A percentile compares a stretch with the other conserved stretches of the same genome.
These are phyloP conservation scores for Scytalidium sp. DNA, from an alignment of 2,329 filamentous ascomycete species.

Conservation along the genomic window DNA sequence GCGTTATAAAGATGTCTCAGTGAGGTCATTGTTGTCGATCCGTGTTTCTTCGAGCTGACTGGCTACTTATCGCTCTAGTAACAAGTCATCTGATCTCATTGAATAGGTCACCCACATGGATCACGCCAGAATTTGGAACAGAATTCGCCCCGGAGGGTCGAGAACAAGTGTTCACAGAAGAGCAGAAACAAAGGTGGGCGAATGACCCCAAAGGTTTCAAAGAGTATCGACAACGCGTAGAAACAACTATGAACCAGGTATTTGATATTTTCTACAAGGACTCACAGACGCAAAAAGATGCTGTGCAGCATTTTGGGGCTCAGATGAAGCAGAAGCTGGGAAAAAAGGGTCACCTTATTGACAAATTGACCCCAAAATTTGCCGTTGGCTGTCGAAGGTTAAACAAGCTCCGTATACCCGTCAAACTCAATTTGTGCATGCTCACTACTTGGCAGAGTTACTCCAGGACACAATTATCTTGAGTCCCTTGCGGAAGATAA, in stretches of 20 bases:
- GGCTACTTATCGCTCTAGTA: background rate
- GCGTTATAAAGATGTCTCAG: too few relatives aligned
- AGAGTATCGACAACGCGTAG: slow-evolving; percentile 6
- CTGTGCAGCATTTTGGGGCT: background rate
- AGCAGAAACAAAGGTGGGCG: slow-evolving; percentile 8
- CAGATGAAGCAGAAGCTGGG: slow-evolving; percentile 13
- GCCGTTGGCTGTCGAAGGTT: slow-evolving; percentile 5
- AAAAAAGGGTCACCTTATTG: slow-evolving; percentile 1
- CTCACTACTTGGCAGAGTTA: slow-evolving; percentile 26
- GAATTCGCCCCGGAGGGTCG: slow-evolving; percentile 2
- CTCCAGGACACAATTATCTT: slow-evolving; percentile 38
- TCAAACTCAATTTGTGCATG: slow-evolving; percentile 29
- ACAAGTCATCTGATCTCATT: background rate
- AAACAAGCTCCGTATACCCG: slow-evolving; percentile 34
- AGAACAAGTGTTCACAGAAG: slow-evolving; percentile 1
- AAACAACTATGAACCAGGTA: slow-evolving; percentile 18
- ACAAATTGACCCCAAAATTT: background rate
- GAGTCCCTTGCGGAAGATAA: slow-evolving; percentile 31
- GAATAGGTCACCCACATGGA: slow-evolving; percentile 51
- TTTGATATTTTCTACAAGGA: slow-evolving; percentile 16
- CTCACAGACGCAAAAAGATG: background rate
- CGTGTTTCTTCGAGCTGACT: slow-evolving; percentile 38
- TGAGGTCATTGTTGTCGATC: slow-evolving; percentile 41
- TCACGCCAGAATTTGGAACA: slow-evolving; percentile 25
- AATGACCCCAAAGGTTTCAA: slow-evolving; percentile 13